Percentiles rank a stretch among this genome's conserved stretches.
Conservation (phyloP, 768 basidiomycete genomes). For the Pleurotus tuber-regium region DNA sequence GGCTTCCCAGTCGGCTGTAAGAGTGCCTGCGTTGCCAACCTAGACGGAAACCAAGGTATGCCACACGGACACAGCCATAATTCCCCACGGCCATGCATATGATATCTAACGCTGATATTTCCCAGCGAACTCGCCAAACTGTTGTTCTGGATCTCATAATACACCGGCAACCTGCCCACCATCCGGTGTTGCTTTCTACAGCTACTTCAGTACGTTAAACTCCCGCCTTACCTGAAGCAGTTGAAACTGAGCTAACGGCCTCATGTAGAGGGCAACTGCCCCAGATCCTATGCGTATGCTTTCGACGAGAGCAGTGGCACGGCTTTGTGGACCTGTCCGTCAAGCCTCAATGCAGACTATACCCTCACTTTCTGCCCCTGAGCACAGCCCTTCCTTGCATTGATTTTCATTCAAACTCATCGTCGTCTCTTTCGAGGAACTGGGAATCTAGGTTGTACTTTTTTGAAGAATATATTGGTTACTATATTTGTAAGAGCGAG, state of each 20-base stretch:
- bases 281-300: conserved; percentile 42
- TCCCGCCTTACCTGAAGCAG: background rate
- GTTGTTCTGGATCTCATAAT: conserved; percentile 51
- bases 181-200: conserved; percentile 18
- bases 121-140: conserved; percentile 56
- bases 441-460: too few species aligned
- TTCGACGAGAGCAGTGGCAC: conserved; percentile 45
- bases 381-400: too few species aligned
- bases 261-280: conserved; percentile 27
- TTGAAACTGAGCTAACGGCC: background rate
- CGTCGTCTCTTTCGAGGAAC: too few species aligned
- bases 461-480: too few species aligned
- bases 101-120: background rate
- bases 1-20: conserved; percentile 61
- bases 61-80: background rate
- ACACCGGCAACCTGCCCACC: conserved; percentile 17
- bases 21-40: conserved; percentile 49
- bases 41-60: conserved; percentile 40
- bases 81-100: conserved; percentile 12
- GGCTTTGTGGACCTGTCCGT: conserved; percentile 41
- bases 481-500: too few species aligned
- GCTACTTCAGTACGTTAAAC: conserved; percentile 16
- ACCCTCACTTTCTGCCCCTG: conserved; percentile 29
- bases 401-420: too few species aligned
- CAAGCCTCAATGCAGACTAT: conserved; percentile 25